Conservation (phyloP, 2,329 filamentous ascomycete species). For the Penicillium sp. region DNA sequence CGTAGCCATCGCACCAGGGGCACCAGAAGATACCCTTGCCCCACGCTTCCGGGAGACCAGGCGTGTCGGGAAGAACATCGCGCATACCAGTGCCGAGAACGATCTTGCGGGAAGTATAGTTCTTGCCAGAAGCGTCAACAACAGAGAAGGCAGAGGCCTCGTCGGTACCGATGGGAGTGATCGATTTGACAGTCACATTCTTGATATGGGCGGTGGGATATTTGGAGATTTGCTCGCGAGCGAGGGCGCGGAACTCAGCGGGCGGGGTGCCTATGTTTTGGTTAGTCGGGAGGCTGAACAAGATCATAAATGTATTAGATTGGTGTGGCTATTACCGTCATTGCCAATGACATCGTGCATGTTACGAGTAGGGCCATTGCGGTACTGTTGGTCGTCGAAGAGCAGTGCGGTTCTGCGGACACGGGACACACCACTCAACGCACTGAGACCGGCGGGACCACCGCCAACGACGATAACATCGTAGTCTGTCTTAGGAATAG, state of each 20-base stretch:
- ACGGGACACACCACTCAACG: conserved; percentile 60
- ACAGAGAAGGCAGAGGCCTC: conserved; percentile 53
- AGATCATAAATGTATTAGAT: neutral
- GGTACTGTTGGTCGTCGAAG: conserved; percentile 61
- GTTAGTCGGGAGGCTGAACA: neutral
- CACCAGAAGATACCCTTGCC: conserved; percentile 65
- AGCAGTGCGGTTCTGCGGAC: conserved; percentile 58
- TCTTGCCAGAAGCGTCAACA: conserved; percentile 36
- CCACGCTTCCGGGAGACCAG: conserved; percentile 58
- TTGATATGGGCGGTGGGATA: conserved; percentile 55
- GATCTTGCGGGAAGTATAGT: conserved; percentile 55
- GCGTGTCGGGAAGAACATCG: conserved; percentile 58
- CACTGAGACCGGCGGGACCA: conserved; percentile 58
- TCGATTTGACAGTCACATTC: conserved; percentile 50
- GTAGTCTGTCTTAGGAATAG: conserved; percentile 43
- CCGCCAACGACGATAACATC: conserved; percentile 62
- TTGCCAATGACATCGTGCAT: conserved; percentile 65
- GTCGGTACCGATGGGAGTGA: conserved; percentile 20
- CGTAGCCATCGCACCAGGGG: conserved; percentile 65
- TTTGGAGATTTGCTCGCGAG: conserved; percentile 55
- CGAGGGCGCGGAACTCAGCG: conserved; percentile 56
- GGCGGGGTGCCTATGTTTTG: conserved; percentile 34
- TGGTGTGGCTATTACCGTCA: conserved; percentile 50
- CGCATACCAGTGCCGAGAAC: conserved; percentile 60
- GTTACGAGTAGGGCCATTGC: conserved; percentile 58